A percentile compares a stretch with the other conserved stretches of the same genome.
phyloP scores from a whole-genome alignment of 2,329 filamentous ascomycete species.

The Seiridium cupressi region DNA sequence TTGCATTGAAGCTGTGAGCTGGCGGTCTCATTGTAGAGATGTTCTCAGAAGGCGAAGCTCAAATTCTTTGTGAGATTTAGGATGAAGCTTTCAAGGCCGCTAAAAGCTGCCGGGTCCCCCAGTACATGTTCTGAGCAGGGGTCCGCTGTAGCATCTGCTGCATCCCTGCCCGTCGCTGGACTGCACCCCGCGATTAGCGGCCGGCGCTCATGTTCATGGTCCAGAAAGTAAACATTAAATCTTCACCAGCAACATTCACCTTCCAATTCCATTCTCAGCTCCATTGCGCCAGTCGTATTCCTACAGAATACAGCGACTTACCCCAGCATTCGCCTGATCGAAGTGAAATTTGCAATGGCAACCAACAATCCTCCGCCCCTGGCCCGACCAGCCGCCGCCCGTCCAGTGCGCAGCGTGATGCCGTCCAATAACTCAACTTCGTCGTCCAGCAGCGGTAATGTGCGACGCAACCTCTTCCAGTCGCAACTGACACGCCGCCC shows the following conservation, averaged over 20 bases:
- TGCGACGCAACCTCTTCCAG: constrained; percentile 59
- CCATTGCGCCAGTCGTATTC: neutral
- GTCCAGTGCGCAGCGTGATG: constrained; percentile 14
- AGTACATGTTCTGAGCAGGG: no score
- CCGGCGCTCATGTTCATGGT: neutral
- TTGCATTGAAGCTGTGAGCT: neutral
- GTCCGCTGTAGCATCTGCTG: neutral
- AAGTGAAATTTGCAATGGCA: no score
- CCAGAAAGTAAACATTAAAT: neutral
- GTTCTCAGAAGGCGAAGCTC: neutral
- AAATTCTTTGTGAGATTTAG: neutral
- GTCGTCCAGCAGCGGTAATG: constrained; percentile 26
- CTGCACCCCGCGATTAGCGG: constrained; percentile 3
- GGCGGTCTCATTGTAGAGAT: no score
- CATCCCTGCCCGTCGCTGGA: neutral
- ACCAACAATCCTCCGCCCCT: constrained; percentile 20
- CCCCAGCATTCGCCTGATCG: no score
- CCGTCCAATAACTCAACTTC: constrained; percentile 10
- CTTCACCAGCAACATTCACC: no score
- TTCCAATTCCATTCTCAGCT: neutral
- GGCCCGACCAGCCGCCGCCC: constrained; percentile 19
- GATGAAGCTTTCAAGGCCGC: neutral
- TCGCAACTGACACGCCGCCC: constrained; percentile 56
- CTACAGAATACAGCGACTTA: no score
- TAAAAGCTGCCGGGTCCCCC: neutral